A percentile compares a stretch with the other conserved stretches of the same genome.
Conservation (phyloP, 1,284 basidiomycete species). For the Fistulinella staudtii region DNA sequence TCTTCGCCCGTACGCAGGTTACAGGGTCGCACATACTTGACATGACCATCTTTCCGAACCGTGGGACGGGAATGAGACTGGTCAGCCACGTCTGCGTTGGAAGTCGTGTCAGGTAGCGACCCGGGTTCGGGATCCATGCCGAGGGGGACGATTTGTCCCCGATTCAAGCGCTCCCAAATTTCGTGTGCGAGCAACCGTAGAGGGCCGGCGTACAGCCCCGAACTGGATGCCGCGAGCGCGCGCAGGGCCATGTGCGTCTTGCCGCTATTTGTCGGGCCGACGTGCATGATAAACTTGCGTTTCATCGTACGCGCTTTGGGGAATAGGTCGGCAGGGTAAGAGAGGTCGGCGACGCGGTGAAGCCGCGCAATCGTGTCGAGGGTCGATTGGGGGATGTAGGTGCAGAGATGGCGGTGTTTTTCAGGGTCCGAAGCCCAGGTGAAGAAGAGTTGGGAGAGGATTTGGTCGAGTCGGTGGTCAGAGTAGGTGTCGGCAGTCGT, state of each 20-base stretch:
- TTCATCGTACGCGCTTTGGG: conserved; percentile 40
- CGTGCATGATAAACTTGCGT: conserved; percentile 89
- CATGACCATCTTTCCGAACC: conserved; percentile 42
- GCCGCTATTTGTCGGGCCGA: conserved; percentile 96
- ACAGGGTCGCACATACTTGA: conserved; percentile 62
- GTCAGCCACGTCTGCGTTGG: conserved; percentile 33
- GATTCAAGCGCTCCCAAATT: conserved; percentile 91
- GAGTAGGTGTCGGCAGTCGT: conserved; percentile 12
- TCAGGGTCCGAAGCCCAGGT: conserved; percentile 37
- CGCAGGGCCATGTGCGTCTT: conserved; percentile 94
- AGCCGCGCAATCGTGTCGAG: conserved; percentile 34
- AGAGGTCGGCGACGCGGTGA: conserved; percentile 35
- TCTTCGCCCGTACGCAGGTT: conserved; percentile 96
- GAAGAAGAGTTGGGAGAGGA: conserved; percentile 38
- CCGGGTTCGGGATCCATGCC: conserved; percentile 38
- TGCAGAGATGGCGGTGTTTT: conserved; percentile 20
- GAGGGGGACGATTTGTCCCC: conserved; percentile 76
- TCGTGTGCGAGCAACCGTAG: conserved; percentile 93
- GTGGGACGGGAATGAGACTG: conserved; percentile 24
- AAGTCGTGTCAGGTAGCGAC: conserved; percentile 27
- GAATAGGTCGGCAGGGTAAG: conserved; percentile 34
- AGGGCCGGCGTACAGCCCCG: conserved; percentile 88
- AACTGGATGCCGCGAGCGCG: conserved; percentile 72
- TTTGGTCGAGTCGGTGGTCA: conserved; percentile 29
- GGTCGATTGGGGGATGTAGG: conserved; percentile 22